These are phyloP conservation scores for Caulochytrium protostelioides DNA, from an alignment of 371 early-diverging fungal species.

Conservation along the genomic window DNA sequence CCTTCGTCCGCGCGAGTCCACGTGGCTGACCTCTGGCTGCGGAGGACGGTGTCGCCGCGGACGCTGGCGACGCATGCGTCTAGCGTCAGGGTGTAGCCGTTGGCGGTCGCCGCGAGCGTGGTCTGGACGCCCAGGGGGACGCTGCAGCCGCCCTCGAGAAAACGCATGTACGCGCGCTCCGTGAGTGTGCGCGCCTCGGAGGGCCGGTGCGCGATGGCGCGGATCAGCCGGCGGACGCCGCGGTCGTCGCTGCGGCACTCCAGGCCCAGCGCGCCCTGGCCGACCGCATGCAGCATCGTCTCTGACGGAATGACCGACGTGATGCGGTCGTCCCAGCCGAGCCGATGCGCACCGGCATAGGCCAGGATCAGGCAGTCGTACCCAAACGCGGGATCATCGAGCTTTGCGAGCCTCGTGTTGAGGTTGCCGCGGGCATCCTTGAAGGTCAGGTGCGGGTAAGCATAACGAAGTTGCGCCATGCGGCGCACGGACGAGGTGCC, in stretches of 20 bases:
- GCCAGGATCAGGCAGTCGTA: slow-evolving; percentile 71
- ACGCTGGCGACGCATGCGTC: background rate
- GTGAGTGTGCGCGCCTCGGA: slow-evolving; percentile 48
- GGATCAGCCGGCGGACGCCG: slow-evolving; percentile 21
- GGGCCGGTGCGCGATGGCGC: slow-evolving; percentile 35
- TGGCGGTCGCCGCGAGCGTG: slow-evolving; percentile 9
- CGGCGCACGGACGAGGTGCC: slow-evolving; percentile 84
- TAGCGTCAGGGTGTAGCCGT: background rate
- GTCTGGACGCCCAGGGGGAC: slow-evolving; percentile 85
- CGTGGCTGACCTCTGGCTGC: background rate
- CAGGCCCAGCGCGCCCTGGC: slow-evolving; percentile 79
- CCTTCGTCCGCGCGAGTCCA: slow-evolving; percentile 1
- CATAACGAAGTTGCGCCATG: slow-evolving; percentile 58
- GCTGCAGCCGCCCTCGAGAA: slow-evolving; percentile 84
- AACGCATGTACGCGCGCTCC: slow-evolving; percentile 76
- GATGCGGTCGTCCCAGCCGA: slow-evolving; percentile 45
- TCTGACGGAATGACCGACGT: slow-evolving; percentile 36
- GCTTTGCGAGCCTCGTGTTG: slow-evolving; percentile 60
- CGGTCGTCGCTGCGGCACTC: slow-evolving; percentile 58
- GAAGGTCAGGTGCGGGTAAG: slow-evolving; percentile 56
- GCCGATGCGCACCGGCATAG: slow-evolving; percentile 27
- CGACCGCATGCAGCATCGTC: slow-evolving; percentile 68
- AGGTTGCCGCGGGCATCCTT: slow-evolving; percentile 58
- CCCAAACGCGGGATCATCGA: slow-evolving; percentile 50
- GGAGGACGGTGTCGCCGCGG: slow-evolving; percentile 1